phyloP scores from a whole-genome alignment of 2,329 filamentous ascomycete species.

The Ploettnerulaceae sp. region DNA sequence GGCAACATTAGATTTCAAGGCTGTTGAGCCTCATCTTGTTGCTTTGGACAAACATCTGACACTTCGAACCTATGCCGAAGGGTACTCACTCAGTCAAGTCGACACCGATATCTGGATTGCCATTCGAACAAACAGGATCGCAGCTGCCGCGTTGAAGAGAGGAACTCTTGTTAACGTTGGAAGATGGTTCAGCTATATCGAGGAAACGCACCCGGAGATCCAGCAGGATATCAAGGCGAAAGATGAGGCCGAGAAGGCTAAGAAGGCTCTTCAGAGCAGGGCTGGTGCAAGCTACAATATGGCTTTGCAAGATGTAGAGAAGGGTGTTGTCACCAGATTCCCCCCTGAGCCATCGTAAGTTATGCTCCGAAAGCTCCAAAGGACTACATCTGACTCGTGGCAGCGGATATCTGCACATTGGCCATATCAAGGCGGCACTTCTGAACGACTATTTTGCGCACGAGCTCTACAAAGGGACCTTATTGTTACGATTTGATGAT shows the following conservation, averaged over 20 bases:
- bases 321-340: conserved; percentile 88
- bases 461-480: conserved; percentile 83
- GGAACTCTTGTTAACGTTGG: conserved; percentile 70
- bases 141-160: conserved; percentile 74
- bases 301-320: conserved; percentile 74
- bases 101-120: conserved; percentile 82
- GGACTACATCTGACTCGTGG: conserved; percentile 14
- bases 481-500: conserved; percentile 91
- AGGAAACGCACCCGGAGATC: conserved; percentile 75
- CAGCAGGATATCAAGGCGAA: conserved; percentile 64
- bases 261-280: conserved; percentile 64
- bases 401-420: conserved; percentile 83
- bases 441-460: conserved; percentile 97
- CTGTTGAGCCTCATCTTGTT: conserved; percentile 67
- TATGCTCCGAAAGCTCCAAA: neutral
- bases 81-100: conserved; percentile 69
- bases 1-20: conserved; percentile 69
- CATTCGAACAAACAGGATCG: conserved; percentile 79
- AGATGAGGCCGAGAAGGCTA: conserved; percentile 63
- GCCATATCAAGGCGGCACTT: conserved; percentile 88
- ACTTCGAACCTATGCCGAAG: conserved; percentile 79
- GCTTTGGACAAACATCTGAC: conserved; percentile 84
- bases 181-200: conserved; percentile 84
- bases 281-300: conserved; percentile 87
- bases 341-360: conserved; percentile 85